Evolutionary conservation across 176 grass and related monocot species (phyloP), one percentile per base, ranked within the genome.

Genomic region (Canna indica): DNA sequence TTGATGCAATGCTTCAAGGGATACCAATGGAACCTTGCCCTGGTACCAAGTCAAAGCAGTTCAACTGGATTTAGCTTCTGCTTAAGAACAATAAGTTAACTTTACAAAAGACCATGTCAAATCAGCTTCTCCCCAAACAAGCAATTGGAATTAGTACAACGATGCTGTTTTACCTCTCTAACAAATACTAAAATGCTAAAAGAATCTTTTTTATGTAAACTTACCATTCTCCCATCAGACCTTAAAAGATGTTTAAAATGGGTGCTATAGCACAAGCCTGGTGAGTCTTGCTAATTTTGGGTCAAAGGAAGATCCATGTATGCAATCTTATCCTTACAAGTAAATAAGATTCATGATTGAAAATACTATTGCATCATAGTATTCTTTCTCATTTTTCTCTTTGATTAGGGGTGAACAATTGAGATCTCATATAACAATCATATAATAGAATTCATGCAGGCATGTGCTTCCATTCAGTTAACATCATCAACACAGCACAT

Each of bases 21-120:
- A 92, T 41, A 97, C 76, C 12, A 97, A 26, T 47, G 94, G 86
- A 73, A 92, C 82, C 66, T 92, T 75, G 24, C 78, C 82, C 94
- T 97, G 41, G 27, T 59, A 72, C 15, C 62, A 44, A 59, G 69
- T 16, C 13, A 59, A 42, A 73, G 59, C 15, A 60, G 6, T 20
- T 36, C 39, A 60, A 38, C 22, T 38, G 38, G 35, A 24, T 66
- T 62, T 29, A 25, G 34, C 35, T 66, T 36, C 22, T 41, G 7
- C 39, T 66, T 24, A 54, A 54, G 34, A 60, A 60, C 27, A 30
- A n/a, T 16, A 63, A 34, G 18, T 30, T 17, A 63, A 63, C n/a
- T n/a, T n/a, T n/a, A n/a, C n/a, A n/a, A n/a, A n/a, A 24, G 35
- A 22, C 20, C 17, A 66, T 18, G 39, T n/a, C 5, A 39, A 36